A percentile compares a stretch with the other conserved stretches of the same genome.
Evolutionary conservation across 2,329 filamentous ascomycete species (phyloP).

Genomic region (Aspergillus pseudotamarii): DNA sequence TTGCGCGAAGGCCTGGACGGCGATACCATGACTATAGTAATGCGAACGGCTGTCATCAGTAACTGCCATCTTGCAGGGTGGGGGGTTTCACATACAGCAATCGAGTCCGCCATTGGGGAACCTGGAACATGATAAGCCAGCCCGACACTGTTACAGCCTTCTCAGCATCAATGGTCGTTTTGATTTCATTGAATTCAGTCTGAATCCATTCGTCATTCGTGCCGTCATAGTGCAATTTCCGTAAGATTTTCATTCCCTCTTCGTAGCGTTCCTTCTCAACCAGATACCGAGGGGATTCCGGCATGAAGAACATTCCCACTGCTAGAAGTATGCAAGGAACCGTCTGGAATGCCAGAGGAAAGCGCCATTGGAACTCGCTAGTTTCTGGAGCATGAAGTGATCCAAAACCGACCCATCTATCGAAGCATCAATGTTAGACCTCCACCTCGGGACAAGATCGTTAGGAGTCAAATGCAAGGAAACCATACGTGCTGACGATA

Average conservation of each 20-base stretch:
- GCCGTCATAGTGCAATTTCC: constrained; percentile 59
- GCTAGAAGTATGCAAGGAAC: constrained; percentile 45
- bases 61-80: not conserved
- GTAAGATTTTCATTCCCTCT: constrained; percentile 53
- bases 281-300: constrained; percentile 39
- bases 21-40: constrained; percentile 53
- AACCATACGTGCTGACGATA: constrained; percentile 45
- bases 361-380: constrained; percentile 40
- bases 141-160: constrained; percentile 54
- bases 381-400: constrained; percentile 40
- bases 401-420: constrained; percentile 52
- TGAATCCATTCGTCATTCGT: constrained; percentile 61
- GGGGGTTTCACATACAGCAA: constrained; percentile 45
- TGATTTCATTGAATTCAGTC: constrained; percentile 30
- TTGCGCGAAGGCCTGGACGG: constrained; percentile 68
- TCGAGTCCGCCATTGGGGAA: constrained; percentile 59
- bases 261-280: constrained; percentile 50
- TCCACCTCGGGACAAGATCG: not conserved
- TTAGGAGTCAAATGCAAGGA: not conserved
- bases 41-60: not conserved
- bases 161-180: constrained; percentile 60
- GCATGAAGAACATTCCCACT: constrained; percentile 37
- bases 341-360: constrained; percentile 39
- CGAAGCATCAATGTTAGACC: constrained; percentile 14
- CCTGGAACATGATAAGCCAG: constrained; percentile 43